Evolutionary conservation across 2,329 filamentous ascomycete species (phyloP), one percentile per base, ranked within the genome.

Genomic region (Fusarium duplospermum): DNA sequence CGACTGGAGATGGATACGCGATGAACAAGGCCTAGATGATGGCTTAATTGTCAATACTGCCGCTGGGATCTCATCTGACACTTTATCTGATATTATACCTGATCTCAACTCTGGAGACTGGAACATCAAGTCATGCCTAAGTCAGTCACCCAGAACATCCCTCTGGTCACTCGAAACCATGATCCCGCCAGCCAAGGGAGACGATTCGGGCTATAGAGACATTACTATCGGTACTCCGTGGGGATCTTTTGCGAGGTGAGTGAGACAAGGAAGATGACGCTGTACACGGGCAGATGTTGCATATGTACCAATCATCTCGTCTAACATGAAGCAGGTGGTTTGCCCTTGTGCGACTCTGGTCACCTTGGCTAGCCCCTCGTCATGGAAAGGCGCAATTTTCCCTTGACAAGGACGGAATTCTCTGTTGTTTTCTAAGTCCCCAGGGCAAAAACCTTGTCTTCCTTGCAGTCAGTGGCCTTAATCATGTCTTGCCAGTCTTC

Each of bases 341-440:
- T 80, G 91, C 94, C 9, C 83, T 98, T 14, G 91, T 97, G 6
- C 90, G 95, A 20, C 86, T 94, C 4, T 96, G 92, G 90, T 89
- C 88, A 36, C 93, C 95, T 2, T 98, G 96, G 96, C 85, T 98
- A 13, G 94, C 93, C 9, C 96, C 96, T n/a, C 87, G 94, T 42
- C 95, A 98, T 80, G 95, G 95, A 14, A 91, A 89, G 71, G 82
- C 85, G 4, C 84, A 84, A 1, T 93, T 97, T 66, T 84, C 85
- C 6, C 85, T 95, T 6, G 92, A 94, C 70, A 93, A 95, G 76
- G 93, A 97, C 77, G 94, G 91, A 1, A 83, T 98, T 3, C 80
- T 97, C 20, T 91, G 92, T 67, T 93, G 94, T 0, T 98, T 98
- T 76, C 84, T 97, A 24, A 92, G 90, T 27, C 81, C 85, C 0